Evolutionary conservation across 1,139 yeast species (phyloP), one percentile per base, ranked within the genome.

Genomic region (Sporopachydermia cereana): DNA sequence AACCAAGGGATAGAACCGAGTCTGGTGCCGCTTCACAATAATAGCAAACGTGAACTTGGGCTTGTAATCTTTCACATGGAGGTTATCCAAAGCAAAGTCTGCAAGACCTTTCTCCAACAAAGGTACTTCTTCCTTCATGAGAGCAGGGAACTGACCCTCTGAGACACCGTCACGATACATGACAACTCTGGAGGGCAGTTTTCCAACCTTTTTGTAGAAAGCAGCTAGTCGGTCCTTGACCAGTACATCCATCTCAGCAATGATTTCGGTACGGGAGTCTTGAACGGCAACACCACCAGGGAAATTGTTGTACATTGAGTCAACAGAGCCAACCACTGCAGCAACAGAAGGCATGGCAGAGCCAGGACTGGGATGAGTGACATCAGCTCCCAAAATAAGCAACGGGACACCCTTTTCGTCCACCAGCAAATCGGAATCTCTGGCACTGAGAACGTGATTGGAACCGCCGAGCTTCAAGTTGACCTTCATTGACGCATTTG

Each of bases 111-210:
- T 49, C 41, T 53, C 52, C 36, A 59, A 53, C 20, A 52, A 52
- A 14, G 57, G 53, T 23, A 59, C 54, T 51, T 59, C 63, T 20
- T 47, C 52, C 41, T 56, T 56, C 29, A 57, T 47, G 24, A 58
- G 51, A 17, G 51, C 53, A 41, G 50, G 49, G 39, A 57, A 59
- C 45, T 59, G 63, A 41, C 60, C 61, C 31, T 55, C 52, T 9
- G 61, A 56, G 18, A 59, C 62, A 51, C 63, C 63, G 49, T 59
- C 63, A 44, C 63, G 57, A 50, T 57, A 59, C 44, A 57, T 57
- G 5, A 58, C 39, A 45, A 59, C 57, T n/a, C 49, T 46, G 39
- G 48, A 39, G 9, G 63, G 63, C 24, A 56, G 44, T 41, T 51
- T 52, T 2, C 54, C 53, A 34, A 54, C 51, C 43, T 46, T 46